These are phyloP conservation scores for Pseudogymnoascus sp. DNA, from an alignment of 2,329 filamentous ascomycete species.

Conservation along the genomic window DNA sequence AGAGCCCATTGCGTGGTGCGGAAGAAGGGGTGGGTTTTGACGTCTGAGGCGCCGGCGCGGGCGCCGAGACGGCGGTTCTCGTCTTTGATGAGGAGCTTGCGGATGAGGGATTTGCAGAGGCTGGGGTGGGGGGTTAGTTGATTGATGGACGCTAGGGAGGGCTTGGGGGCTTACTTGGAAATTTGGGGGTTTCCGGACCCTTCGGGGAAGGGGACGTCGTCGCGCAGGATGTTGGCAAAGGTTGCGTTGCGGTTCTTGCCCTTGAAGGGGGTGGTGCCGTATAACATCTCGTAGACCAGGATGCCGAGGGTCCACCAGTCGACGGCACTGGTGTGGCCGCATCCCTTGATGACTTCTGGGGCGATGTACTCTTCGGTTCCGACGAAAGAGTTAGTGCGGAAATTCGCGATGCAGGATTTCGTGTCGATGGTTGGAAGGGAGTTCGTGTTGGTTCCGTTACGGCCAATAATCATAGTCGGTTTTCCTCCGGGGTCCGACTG, in stretches of 20 bases:
- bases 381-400: constrained; percentile 96
- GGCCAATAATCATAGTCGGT: constrained; percentile 91
- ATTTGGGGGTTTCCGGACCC: constrained; percentile 74
- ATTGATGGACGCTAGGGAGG: constrained; percentile 25
- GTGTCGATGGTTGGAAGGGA: constrained; percentile 96
- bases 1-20: constrained; percentile 92
- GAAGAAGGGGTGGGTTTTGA: constrained; percentile 95
- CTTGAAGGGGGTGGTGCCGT: constrained; percentile 97
- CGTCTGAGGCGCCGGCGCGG: constrained; percentile 89
- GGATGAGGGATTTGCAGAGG: constrained; percentile 90
- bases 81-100: constrained; percentile 96
- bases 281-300: constrained; percentile 97
- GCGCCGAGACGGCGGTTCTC: constrained; percentile 89
- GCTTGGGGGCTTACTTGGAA: constrained; percentile 63
- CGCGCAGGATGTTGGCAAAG: constrained; percentile 91
- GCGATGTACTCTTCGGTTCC: constrained; percentile 99
- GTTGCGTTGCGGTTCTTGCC: constrained; percentile 98
- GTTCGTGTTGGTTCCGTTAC: constrained; percentile 58
- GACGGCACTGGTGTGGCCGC: constrained; percentile 94
- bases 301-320: constrained; percentile 99
- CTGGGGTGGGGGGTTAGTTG: constrained; percentile 36
- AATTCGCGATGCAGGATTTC: constrained; percentile 95
- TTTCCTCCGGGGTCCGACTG: constrained; percentile 94
- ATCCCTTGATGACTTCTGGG: constrained; percentile 96
- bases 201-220: constrained; percentile 94